Evolutionary conservation across 2,329 filamentous ascomycete genomes (phyloP).

Genomic region (Samsoniella hepiali): DNA sequence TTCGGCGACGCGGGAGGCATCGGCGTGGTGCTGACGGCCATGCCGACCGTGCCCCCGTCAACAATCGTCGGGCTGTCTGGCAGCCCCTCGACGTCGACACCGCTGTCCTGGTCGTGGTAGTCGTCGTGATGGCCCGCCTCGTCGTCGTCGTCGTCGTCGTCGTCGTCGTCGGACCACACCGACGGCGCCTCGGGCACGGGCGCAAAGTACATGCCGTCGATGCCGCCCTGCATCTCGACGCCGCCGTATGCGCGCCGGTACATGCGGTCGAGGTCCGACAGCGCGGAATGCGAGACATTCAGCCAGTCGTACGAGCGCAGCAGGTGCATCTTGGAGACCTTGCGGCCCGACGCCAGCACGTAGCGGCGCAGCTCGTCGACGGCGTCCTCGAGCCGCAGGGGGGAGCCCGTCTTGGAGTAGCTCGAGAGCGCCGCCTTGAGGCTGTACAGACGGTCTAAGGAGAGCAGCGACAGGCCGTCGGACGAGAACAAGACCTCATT

Average conservation of each 20-base stretch:
- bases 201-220: conserved; percentile 36
- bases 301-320: conserved; percentile 56
- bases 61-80: conserved; percentile 6
- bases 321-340: conserved; percentile 50
- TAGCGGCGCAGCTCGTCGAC: conserved; percentile 61
- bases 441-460: conserved; percentile 61
- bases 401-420: conserved; percentile 48
- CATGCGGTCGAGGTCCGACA: conserved; percentile 54
- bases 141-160: conserved; percentile 19
- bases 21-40: conserved; percentile 2
- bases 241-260: conserved; percentile 57
- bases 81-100: conserved; percentile 1
- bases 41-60: not conserved
- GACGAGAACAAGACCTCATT: conserved; percentile 60
- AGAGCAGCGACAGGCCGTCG: conserved; percentile 56
- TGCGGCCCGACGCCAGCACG: conserved; percentile 50
- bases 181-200: not conserved
- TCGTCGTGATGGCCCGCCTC: not conserved
- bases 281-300: conserved; percentile 46
- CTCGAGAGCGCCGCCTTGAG: conserved; percentile 59
- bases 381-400: conserved; percentile 53
- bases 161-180: conserved; percentile 5
- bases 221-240: conserved; percentile 41
- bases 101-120: conserved; percentile 3
- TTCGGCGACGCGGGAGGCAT: not conserved